phyloP scores from a whole-genome alignment of 1,139 yeast genomes.

The Debaryomyces udenii region DNA sequence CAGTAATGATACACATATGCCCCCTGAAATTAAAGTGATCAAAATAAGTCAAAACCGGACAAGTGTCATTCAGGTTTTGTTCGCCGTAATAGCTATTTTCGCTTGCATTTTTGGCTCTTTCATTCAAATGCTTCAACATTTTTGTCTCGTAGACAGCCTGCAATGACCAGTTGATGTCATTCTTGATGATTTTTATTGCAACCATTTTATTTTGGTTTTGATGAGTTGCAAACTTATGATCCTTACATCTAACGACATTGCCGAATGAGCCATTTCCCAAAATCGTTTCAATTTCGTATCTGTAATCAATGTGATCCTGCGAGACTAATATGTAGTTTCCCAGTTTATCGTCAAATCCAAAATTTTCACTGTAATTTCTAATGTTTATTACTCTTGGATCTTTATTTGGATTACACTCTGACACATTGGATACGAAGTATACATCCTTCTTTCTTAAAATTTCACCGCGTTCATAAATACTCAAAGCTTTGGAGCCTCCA shows the following conservation, averaged over 20 bases:
- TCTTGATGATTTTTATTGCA: conserved; percentile 78
- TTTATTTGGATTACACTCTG: conserved; percentile 14
- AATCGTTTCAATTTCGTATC: conserved; percentile 62
- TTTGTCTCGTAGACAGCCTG: conserved; percentile 83
- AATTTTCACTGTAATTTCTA: conserved; percentile 49
- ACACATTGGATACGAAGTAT: conserved; percentile 40
- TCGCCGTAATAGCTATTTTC: conserved; percentile 17
- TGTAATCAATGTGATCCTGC: conserved; percentile 76
- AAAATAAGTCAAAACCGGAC: conserved; percentile 55
- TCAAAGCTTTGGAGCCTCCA: conserved; percentile 25
- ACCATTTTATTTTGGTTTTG: conserved; percentile 37
- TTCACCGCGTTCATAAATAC: conserved; percentile 58
- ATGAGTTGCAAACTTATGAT: conserved; percentile 56
- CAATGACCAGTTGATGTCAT: conserved; percentile 71
- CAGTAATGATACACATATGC: conserved; percentile 82
- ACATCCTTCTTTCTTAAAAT: conserved; percentile 41
- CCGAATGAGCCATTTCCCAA: conserved; percentile 89
- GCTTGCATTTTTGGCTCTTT: conserved; percentile 14
- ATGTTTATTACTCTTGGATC: conserved; percentile 40
- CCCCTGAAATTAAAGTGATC: conserved; percentile 81
- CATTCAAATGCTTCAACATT: conserved; percentile 54
- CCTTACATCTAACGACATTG: conserved; percentile 69
- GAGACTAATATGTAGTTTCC: conserved; percentile 62
- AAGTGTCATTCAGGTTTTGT: conserved; percentile 17
- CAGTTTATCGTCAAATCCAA: conserved; percentile 72